Evolutionary conservation across 2,329 filamentous ascomycete species (phyloP).

Genomic region (Alternaria arborescens): DNA sequence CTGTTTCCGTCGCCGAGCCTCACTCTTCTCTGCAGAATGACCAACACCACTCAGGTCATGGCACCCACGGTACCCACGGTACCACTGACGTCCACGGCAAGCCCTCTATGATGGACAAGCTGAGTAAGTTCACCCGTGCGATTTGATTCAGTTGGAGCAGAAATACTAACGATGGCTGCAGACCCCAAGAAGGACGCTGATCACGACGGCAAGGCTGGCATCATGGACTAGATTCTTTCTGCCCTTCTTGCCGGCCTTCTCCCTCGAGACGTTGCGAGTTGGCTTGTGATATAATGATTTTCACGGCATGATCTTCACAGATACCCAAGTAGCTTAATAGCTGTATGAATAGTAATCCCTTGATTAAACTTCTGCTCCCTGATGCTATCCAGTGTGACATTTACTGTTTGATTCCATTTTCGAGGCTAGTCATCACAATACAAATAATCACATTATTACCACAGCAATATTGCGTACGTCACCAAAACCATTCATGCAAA

Average conservation of each 20-base stretch:
- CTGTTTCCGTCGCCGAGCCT: slow-evolving; percentile 14
- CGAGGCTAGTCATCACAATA: accelerated
- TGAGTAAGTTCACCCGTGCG: slow-evolving; percentile 44
- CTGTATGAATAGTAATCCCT: slow-evolving; percentile 15
- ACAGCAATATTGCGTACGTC: too few relatives aligned
- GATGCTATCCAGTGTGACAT: neutral
- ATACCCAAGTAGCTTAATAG: slow-evolving; percentile 13
- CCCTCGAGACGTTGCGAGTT: neutral
- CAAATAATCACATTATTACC: too few relatives aligned
- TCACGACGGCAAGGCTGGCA: slow-evolving; percentile 63
- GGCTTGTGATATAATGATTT: slow-evolving; percentile 6
- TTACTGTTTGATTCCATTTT: neutral
- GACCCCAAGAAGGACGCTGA: slow-evolving; percentile 62
- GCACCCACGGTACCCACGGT: slow-evolving; percentile 2
- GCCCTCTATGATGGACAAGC: slow-evolving; percentile 58
- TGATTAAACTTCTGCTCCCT: neutral
- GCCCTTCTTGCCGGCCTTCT: neutral
- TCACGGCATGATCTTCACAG: slow-evolving; percentile 8
- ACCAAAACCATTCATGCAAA: accelerated
- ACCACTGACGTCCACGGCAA: slow-evolving; percentile 40
- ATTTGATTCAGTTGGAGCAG: neutral
- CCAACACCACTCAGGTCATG: slow-evolving; percentile 1
- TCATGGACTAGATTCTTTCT: slow-evolving; percentile 56
- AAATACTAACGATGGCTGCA: neutral
- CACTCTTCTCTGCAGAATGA: slow-evolving; percentile 9